Evolutionary conservation across 2,329 filamentous ascomycete species (phyloP).

Genomic region (Paraphaeosphaeria sporulosa): DNA sequence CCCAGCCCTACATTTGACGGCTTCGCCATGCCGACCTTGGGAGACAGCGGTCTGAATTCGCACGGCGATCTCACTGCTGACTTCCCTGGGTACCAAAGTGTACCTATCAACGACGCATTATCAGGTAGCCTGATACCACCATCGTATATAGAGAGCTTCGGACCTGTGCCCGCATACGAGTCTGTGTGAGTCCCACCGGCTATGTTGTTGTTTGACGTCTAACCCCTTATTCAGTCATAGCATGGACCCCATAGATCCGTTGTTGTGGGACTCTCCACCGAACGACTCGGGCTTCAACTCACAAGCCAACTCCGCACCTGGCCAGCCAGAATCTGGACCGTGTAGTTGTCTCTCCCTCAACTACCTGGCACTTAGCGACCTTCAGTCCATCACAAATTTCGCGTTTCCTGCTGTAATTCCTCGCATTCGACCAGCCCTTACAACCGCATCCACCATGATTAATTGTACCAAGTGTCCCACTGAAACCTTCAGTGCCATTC

Average conservation of each 20-base stretch:
- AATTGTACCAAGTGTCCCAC: slow-evolving; percentile 53
- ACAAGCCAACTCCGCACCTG: slow-evolving; percentile 3
- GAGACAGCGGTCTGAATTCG: slow-evolving; percentile 24
- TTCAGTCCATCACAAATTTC: slow-evolving; percentile 49
- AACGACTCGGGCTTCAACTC: background rate
- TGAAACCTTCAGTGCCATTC: slow-evolving; percentile 52
- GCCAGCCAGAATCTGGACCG: slow-evolving; percentile 23
- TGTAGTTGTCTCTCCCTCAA: slow-evolving; percentile 57
- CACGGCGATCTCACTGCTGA: slow-evolving; percentile 8
- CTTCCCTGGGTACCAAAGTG: slow-evolving; percentile 17
- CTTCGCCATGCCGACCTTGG: slow-evolving; percentile 14
- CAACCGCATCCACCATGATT: slow-evolving; percentile 49
- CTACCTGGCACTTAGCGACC: slow-evolving; percentile 53
- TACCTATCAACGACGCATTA: background rate
- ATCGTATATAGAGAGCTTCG: slow-evolving; percentile 1
- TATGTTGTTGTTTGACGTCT: background rate
- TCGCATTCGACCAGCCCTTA: slow-evolving; percentile 52
- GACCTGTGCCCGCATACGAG: background rate
- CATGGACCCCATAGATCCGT: slow-evolving; percentile 9
- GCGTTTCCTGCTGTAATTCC: slow-evolving; percentile 54
- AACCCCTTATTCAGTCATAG: background rate
- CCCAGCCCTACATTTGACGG: slow-evolving; percentile 11
- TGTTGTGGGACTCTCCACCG: slow-evolving; percentile 7
- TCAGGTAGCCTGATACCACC: background rate
- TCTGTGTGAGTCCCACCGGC: slow-evolving; percentile 4